Evolutionary conservation across 2,329 filamentous ascomycete genomes (phyloP), one percentile per base, ranked within the genome.

Genomic region (Exutisphaerella laricina): DNA sequence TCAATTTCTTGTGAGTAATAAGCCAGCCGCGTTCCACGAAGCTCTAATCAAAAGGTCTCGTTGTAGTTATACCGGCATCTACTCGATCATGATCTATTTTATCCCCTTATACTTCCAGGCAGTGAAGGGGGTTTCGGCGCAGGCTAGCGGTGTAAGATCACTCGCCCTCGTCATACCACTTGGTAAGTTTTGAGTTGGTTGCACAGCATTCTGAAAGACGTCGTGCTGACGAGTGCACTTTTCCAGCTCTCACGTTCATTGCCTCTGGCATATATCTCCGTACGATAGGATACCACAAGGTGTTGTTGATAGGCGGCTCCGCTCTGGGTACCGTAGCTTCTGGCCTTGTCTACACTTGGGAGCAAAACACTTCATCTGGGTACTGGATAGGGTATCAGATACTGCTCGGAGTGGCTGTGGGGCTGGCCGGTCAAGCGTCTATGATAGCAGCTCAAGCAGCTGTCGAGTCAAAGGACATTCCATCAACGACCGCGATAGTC

Each of bases 131-230:
- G 64, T 60, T 2, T 60, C 58, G 0, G 66, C 70, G 4, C 63
- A 64, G 12, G 64, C 66, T 21, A 70, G 67, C n/a, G 69, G 67
- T 13, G 67, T 71, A 51, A 65, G 67, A 57, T 68, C 23, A 26
- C 23, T 26, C 6, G 23, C 23, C 6, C 12, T 26, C 6, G 23
- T 26, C 6, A 6, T 26, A 12, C 6, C 23, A 12, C 12, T 26
- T 7, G 23, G 23, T 26, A 26, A 26, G 23, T 26, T 6, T 26
- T 26, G 6, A 26, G 23, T 6, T 26, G 23, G 23, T 12, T 7
- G 23, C 6, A 26, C 23, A 7, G 23, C 6, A 6, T 12, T 26
- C 23, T 12, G 12, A 12, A 6, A 26, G 23, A 6, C 23, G 12
- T 26, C 12, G 6, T 26, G 6, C 23, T 26, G 23, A 12, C 23